Base-by-base conservation (phyloP, 2,329 filamentous ascomycete species). In the Penicillium sp. region DNA sequence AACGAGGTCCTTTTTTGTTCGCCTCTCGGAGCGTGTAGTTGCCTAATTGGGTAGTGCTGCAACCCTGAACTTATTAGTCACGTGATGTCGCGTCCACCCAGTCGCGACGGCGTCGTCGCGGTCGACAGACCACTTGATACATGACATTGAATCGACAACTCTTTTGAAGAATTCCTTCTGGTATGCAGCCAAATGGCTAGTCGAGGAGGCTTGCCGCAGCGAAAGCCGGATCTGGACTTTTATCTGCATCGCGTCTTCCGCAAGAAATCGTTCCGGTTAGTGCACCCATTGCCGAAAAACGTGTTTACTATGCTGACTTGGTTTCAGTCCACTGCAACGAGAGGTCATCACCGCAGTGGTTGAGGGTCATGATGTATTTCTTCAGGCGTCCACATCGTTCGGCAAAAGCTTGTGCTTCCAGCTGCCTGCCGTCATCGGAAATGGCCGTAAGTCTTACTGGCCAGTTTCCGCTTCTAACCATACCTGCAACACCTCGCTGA, bases 371-470 rank as follows among this genome's bases (percentile, higher is more conserved):
- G 94, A 98, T 87, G 89, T 98, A 44, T 97, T 96, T 71, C 84
- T 98, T 1, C 94, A 97, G 76, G 94, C 94, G 22, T 80, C 79
- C 2, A 82, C 80, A 4, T 82, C 80, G 0, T 97, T 97, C 74
- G 94, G 93, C 43, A 97, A 97, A 76, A 96, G 91, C 70, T 76
- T 97, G 54, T 97, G 94, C 78, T 97, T 94, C 72, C 93, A 97
- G 73, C 82, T 97, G 1, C 93, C 93, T 9, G 93, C 93, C 24
- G 87, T 97, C 35, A 88, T 96, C 57, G 89, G 94, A 69, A 86
- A 88, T 74, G 94, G 94, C 64, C 92, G 90, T 92, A 79, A 70
- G 88, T 84, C 70, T 64, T 44, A 14, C 16, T 14, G 1, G 18
- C 50, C 22, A 22, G 22, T 22, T 22, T 43, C 36, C 16, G 22